A percentile compares a stretch with the other conserved stretches of the same genome.
These are phyloP conservation scores for Pseudoscleropodium purum DNA, from an alignment of 225 moss, liverwort and hornwort species.

Conservation along the genomic window DNA sequence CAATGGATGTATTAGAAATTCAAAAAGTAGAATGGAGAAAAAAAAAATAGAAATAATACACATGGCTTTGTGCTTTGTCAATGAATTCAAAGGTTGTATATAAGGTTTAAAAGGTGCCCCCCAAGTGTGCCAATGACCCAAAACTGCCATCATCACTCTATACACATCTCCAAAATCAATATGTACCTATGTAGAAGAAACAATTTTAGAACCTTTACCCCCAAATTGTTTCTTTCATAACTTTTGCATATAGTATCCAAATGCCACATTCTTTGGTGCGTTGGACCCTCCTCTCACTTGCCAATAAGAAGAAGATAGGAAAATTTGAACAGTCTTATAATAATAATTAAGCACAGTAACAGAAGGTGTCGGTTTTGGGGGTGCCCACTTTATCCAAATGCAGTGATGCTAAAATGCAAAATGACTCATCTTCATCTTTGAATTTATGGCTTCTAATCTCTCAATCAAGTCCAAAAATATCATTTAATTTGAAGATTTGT, in stretches of 20 bases:
- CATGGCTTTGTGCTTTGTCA: fast-evolving
- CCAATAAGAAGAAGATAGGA: neutral
- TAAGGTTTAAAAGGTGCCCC: too few relatives aligned
- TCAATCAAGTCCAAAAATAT: neutral
- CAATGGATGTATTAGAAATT: neutral
- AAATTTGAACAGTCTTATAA: neutral
- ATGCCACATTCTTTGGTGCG: neutral
- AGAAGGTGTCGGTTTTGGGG: fast-evolving
- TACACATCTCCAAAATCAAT: neutral
- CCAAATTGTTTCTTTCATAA: neutral
- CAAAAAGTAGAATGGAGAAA: neutral
- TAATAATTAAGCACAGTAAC: neutral
- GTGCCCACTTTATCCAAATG: neutral
- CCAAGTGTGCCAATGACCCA: fast-evolving
- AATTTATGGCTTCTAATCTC: neutral
- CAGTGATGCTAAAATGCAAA: neutral
- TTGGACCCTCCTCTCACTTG: neutral
- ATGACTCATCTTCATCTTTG: neutral
- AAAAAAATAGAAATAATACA: too few relatives aligned
- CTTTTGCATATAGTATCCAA: neutral
- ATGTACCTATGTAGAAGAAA: neutral
- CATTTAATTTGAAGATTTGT: neutral
- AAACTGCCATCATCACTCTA: neutral
- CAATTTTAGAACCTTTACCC: neutral
- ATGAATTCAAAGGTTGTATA: fast-evolving